phyloP scores from a whole-genome alignment of 2,329 filamentous ascomycete species.

The Penicillium italicum region DNA sequence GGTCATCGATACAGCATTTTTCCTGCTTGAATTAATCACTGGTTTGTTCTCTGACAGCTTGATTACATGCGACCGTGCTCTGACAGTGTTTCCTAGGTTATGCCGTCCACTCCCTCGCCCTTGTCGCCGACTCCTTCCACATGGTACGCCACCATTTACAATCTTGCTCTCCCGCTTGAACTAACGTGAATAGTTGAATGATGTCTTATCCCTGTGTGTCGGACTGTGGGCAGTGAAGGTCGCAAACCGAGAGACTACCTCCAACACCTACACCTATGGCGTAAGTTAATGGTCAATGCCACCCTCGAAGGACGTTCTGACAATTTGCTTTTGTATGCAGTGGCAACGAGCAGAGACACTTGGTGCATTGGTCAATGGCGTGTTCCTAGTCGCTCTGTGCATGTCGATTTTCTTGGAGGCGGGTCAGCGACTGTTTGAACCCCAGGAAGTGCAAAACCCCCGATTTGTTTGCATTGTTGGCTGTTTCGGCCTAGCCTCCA shows the following conservation, averaged over 20 bases:
- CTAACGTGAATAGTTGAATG: conserved; percentile 66
- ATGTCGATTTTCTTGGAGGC: conserved; percentile 96
- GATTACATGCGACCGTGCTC: background rate
- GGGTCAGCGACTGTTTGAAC: conserved; percentile 84
- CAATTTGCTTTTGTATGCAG: conserved; percentile 41
- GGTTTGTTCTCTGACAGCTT: conserved; percentile 45
- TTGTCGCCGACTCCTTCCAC: conserved; percentile 96
- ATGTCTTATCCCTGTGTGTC: conserved; percentile 89
- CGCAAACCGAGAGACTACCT: conserved; percentile 72
- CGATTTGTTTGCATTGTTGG: conserved; percentile 87
- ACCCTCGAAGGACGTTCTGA: conserved; percentile 11
- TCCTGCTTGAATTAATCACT: conserved; percentile 79
- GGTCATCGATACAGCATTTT: conserved; percentile 83
- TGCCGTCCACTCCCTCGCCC: conserved; percentile 81
- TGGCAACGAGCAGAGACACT: conserved; percentile 97
- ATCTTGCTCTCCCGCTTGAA: background rate
- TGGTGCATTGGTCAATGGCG: conserved; percentile 92
- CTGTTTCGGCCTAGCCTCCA: conserved; percentile 78
- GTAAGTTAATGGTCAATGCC: conserved; percentile 50
- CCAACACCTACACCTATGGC: conserved; percentile 92
- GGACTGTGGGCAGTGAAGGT: conserved; percentile 94
- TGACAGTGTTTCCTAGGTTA: conserved; percentile 54
- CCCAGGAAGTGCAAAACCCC: conserved; percentile 80
- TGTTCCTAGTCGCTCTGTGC: conserved; percentile 94
- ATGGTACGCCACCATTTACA: conserved; percentile 62